Base-by-base conservation (phyloP, 768 basidiomycete species). In the Obba rivulosa region DNA sequence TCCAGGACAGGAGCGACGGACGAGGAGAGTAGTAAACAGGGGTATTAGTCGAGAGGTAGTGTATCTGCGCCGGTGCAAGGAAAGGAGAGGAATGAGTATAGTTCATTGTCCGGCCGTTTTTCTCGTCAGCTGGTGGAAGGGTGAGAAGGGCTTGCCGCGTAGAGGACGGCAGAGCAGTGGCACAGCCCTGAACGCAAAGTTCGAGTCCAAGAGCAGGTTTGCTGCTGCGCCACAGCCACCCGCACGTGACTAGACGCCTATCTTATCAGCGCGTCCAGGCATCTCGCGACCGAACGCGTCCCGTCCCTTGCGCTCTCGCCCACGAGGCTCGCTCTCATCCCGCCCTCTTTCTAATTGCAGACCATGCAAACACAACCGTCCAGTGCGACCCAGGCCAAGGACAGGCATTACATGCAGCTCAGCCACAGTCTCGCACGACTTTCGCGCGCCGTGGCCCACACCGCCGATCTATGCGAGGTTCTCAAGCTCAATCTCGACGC, bases 361-460 rank as follows among this genome's bases (percentile, higher is more conserved):
- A 36, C 37, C 39, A 58, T 59, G 59, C 63, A 65, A 39, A 51
- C 61, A 4, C 59, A 61, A n/a, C 74, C 78, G 10, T 78, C 76
- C 9, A 81, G 75, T 58, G 85, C 85, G 3, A 83, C 83, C 0
- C 85, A 85, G 53, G 79, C 85, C 31, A 93, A 92, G 66, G 83
- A 90, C 56, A 69, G 87, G 47, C 80, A 92, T 20, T 92, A 92
- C 59, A 74, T 77, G 34, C 87, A 91, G 60, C 77, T 93, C 3
- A 77, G 87, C 3, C 72, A 77, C 41, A 83, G 80, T 41, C 64
- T 93, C 3, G 77, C 77, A 23, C 71, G 83, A 42, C 81, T 92
- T 65, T 79, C 83, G 43, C 67, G 78, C 17, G 81, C 83, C 0
- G 74, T 92, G 42, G 72, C 75, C 21, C 83, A 81, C 55, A 88